Evolutionary conservation across 352 stramenopile species (phyloP), one percentile per base, ranked within the genome.

Genomic region (Globisporangium uncinulatum): DNA sequence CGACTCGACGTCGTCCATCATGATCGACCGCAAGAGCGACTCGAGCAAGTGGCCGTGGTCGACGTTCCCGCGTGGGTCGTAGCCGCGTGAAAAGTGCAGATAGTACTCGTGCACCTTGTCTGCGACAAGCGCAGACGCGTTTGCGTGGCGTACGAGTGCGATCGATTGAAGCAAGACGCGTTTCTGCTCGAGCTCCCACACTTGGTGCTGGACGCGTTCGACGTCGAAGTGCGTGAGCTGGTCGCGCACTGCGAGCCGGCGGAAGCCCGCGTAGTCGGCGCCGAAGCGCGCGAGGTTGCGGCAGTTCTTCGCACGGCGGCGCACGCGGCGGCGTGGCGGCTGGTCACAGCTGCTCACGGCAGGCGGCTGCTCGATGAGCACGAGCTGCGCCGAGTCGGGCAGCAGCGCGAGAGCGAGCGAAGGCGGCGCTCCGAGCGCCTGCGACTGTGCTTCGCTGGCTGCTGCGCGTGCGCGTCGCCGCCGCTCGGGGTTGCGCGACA

Each of bases 71-170:
- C 52, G 56, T 47, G 73, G 72, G 50, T 87, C 62, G 54, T 79
- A 87, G 0, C 77, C 77, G 20, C 53, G 51, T 9, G 52, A 41
- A 51, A 87, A 87, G 37, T 71, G 70, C 20, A 59, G 48, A 58
- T 87, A 87, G 62, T 87, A 87, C 13, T 66, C 52, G 34, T 52
- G 53, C 36, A 79, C 64, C 41, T 79, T 83, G 43, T 74, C 60
- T 3, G 69, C 53, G 11, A 70, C 74, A 31, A 83, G 58, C 11
- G 69, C 62, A 5, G 58, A 29, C 5, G 69, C 73, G 44, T 87
- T 85, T 3, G 74, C 71, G 20, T 60, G 62, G 53, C 74, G 73
- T 20, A 71, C 59, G 5, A 82, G 51, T 13, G 80, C 60, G 52
- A 80, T 55, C n/a, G 70, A 72, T 21, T 72, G 70, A 19, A 82